Percentiles rank a stretch among this genome's conserved stretches.
Evolutionary conservation across 1,284 basidiomycete genomes (phyloP).

Genomic region (Naganishia liquefaciens): DNA sequence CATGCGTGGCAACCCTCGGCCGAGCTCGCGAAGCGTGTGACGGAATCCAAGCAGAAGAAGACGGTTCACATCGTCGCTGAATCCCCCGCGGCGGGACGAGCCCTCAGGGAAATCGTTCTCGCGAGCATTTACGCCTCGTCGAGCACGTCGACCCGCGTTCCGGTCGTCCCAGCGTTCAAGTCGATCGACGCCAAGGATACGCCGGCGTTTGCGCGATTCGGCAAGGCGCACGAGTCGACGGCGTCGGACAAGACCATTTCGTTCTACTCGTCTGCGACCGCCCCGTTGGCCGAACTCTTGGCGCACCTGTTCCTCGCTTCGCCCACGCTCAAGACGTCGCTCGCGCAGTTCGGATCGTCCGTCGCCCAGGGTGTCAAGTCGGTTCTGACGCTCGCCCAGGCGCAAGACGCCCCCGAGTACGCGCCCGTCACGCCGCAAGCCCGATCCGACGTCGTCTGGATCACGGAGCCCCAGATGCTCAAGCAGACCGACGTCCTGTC

Average conservation of each 20-base stretch:
- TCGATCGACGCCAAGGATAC: slow-evolving; percentile 34
- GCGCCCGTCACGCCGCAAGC: slow-evolving; percentile 20
- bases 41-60: slow-evolving; percentile 37
- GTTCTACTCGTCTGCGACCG: slow-evolving; percentile 51
- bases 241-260: slow-evolving; percentile 54
- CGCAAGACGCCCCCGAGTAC: slow-evolving; percentile 35
- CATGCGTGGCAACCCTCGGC: slow-evolving; percentile 13
- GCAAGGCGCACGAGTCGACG: slow-evolving; percentile 37
- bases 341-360: slow-evolving; percentile 50
- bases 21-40: slow-evolving; percentile 10
- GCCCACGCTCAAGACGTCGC: slow-evolving; percentile 45
- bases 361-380: slow-evolving; percentile 52
- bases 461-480: slow-evolving; percentile 52
- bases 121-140: slow-evolving; percentile 50
- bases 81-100: slow-evolving; percentile 45
- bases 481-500: slow-evolving; percentile 50
- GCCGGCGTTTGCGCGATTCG: slow-evolving; percentile 31
- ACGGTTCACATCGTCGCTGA: slow-evolving; percentile 45
- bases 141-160: slow-evolving; percentile 42
- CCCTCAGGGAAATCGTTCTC: slow-evolving; percentile 47
- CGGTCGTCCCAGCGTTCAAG: slow-evolving; percentile 48
- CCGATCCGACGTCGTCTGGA: slow-evolving; percentile 49
- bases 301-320: slow-evolving; percentile 54
- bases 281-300: slow-evolving; percentile 51
- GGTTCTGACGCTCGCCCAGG: slow-evolving; percentile 46